Conservation (phyloP, 495 filamentous ascomycete species). For the Xylaria bambusicola region DNA sequence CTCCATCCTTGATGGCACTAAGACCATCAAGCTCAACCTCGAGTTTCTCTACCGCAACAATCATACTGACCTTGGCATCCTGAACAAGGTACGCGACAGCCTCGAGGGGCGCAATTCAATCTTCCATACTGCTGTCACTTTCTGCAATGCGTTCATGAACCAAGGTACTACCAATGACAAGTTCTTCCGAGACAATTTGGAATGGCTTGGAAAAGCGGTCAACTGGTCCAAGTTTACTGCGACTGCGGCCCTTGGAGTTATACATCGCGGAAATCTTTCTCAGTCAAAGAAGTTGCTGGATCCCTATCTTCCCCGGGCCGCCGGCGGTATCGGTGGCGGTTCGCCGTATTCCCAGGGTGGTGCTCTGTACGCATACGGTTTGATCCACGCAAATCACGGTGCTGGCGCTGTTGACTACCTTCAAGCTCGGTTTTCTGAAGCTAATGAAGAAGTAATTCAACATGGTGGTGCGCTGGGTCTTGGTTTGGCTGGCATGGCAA, state of each 20-base stretch:
- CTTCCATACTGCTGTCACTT: constrained; percentile 94
- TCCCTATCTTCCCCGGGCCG: constrained; percentile 85
- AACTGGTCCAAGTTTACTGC: constrained; percentile 99
- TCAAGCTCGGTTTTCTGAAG: constrained; percentile 79
- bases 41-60: constrained; percentile 97
- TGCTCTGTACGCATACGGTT: constrained; percentile 89
- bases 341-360: constrained; percentile 96
- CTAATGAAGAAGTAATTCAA: constrained; percentile 91
- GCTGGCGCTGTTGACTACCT: constrained; percentile 89
- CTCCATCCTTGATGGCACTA: constrained; percentile 84
- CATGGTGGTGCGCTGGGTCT: constrained; percentile 95
- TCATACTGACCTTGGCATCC: constrained; percentile 75
- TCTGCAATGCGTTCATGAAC: constrained; percentile 99
- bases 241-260: constrained; percentile 93
- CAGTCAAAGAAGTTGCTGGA: constrained; percentile 92
- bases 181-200: constrained; percentile 95
- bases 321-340: constrained; percentile 63
- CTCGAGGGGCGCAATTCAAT: constrained; percentile 96
- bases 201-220: constrained; percentile 97
- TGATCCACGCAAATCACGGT: constrained; percentile 98
- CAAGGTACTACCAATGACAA: constrained; percentile 97
- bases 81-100: constrained; percentile 95
- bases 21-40: constrained; percentile 87
- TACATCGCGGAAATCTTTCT: constrained; percentile 90
- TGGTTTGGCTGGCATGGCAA: constrained; percentile 97